These are phyloP conservation scores for Ceratobasidium sp. DNA, from an alignment of 1,284 basidiomycete species.

Conservation along the genomic window DNA sequence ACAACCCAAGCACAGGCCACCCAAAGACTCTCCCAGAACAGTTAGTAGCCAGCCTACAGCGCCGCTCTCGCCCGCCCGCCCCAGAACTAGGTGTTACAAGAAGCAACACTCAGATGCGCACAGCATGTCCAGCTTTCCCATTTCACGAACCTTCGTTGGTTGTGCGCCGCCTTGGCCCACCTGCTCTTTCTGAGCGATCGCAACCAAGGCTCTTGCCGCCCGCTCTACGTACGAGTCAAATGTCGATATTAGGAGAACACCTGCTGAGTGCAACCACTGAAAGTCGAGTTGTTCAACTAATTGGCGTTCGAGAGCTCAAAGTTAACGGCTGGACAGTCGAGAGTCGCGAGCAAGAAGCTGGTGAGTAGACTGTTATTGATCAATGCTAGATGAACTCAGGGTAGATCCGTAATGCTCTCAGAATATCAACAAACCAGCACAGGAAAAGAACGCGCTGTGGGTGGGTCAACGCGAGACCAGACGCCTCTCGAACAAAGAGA, in stretches of 20 bases:
- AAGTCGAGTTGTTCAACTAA: background rate
- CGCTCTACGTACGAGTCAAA: background rate
- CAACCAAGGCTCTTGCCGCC: background rate
- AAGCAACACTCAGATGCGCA: background rate
- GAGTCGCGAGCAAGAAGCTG: background rate
- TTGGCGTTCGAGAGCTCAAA: background rate
- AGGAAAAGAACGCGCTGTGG: too few species aligned
- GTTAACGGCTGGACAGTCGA: background rate
- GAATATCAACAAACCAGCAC: too few species aligned
- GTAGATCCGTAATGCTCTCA: too few species aligned
- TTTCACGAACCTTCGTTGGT: background rate
- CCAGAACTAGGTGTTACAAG: too few species aligned
- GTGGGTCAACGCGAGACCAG: too few species aligned
- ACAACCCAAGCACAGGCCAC: background rate
- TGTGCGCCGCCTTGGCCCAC: background rate
- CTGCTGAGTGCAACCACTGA: background rate
- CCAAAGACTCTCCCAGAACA: background rate
- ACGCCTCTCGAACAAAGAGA: constrained; percentile 16
- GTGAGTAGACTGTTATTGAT: background rate
- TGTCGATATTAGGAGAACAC: background rate
- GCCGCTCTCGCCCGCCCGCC: too few species aligned
- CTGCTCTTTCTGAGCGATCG: background rate
- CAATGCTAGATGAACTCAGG: too few species aligned
- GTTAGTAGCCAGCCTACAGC: too few species aligned
- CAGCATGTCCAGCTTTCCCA: background rate